Percentiles rank a stretch among this genome's conserved stretches.
Evolutionary conservation across 179 eudicot species (phyloP).

Genomic region (Kewa caespitosa): DNA sequence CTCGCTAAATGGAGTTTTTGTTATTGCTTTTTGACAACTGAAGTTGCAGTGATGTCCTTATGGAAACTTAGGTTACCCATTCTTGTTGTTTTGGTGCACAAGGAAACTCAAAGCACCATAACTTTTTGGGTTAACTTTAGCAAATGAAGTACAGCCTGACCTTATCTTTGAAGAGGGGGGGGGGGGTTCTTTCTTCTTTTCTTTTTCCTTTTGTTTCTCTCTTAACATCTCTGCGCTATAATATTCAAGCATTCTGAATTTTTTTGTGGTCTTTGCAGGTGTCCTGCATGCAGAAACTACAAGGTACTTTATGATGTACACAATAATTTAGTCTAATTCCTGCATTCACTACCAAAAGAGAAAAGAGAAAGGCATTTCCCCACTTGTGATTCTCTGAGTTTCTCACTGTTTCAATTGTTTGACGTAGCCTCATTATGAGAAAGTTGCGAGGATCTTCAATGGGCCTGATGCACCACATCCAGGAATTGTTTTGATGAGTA

Average conservation of each 20-base stretch:
- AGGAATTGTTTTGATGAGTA: slow-evolving; percentile 78
- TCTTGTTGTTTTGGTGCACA: neutral
- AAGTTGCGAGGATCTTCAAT: slow-evolving; percentile 88
- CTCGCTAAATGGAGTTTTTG: neutral
- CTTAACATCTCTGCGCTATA: neutral
- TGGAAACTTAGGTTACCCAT: neutral
- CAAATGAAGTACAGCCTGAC: neutral
- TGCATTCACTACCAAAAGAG: neutral
- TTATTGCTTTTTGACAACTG: neutral
- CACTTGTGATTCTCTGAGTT: neutral
- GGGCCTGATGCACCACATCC: slow-evolving; percentile 90
- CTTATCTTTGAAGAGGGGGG: no score
- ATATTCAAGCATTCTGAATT: slow-evolving; percentile 11
- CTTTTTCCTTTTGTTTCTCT: neutral
- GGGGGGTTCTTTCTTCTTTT: no score
- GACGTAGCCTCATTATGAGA: slow-evolving; percentile 90
- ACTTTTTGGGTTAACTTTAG: neutral
- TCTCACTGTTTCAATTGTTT: slow-evolving; percentile 14
- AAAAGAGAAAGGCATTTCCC: slow-evolving; percentile 1
- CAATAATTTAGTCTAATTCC: neutral
- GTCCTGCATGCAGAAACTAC: slow-evolving; percentile 98
- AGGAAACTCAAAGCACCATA: neutral
- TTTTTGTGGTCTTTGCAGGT: slow-evolving; percentile 56
- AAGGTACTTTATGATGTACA: slow-evolving; percentile 46
- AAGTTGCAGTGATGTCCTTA: neutral